Conservation (phyloP, 345 rosid species). For the Lagerstroemia speciosa region DNA sequence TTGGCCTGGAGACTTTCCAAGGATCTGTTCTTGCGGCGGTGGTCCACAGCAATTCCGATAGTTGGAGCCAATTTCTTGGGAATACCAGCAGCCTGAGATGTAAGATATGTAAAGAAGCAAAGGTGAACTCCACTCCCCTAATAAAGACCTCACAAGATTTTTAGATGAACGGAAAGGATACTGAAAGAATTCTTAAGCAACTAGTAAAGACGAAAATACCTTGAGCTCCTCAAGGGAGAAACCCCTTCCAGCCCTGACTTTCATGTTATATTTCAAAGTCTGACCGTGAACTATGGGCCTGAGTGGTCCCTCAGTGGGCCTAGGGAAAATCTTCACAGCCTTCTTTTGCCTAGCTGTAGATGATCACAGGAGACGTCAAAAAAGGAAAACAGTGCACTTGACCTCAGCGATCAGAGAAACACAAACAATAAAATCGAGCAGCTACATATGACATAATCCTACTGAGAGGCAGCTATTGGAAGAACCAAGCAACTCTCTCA, state of each 20-base stretch:
- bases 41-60: slow-evolving; percentile 65
- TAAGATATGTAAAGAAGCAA: neutral
- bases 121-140: neutral
- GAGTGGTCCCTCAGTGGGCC: slow-evolving; percentile 44
- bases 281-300: slow-evolving; percentile 45
- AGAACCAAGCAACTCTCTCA: neutral
- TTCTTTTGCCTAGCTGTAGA: slow-evolving; percentile 34
- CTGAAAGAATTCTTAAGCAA: neutral
- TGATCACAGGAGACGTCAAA: neutral
- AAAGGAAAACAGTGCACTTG: neutral
- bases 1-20: slow-evolving; percentile 62
- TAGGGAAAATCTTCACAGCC: slow-evolving; percentile 43
- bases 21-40: slow-evolving; percentile 62
- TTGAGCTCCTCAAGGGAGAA: slow-evolving; percentile 44
- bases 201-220: slow-evolving; percentile 13
- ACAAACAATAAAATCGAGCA: neutral
- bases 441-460: neutral
- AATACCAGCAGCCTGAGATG: slow-evolving; percentile 40
- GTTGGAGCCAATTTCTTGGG: slow-evolving; percentile 74
- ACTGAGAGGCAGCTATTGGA: neutral
- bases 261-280: slow-evolving; percentile 44
- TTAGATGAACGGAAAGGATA: neutral
- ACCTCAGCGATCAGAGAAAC: neutral
- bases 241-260: slow-evolving; percentile 41
- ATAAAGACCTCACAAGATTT: neutral